These are phyloP conservation scores for Penicillium sumatraense DNA, from an alignment of 2,329 filamentous ascomycete genomes.

Conservation along the genomic window DNA sequence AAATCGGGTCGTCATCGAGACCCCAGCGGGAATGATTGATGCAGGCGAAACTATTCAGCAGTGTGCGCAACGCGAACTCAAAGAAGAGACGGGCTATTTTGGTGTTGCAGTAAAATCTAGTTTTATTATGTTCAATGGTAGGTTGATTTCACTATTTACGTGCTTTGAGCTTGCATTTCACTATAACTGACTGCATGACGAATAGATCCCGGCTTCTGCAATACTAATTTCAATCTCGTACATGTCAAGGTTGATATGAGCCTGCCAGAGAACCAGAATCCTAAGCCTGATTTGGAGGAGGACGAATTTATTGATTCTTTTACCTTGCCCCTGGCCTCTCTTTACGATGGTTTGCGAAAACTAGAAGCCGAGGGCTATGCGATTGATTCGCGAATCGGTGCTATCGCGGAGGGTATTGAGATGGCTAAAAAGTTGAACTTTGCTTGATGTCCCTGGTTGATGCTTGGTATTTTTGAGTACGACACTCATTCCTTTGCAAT, in stretches of 20 bases:
- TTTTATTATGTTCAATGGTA: conserved; percentile 50
- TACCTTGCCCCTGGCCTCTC: conserved; percentile 63
- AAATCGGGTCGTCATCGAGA: conserved; percentile 61
- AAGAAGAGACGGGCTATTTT: conserved; percentile 67
- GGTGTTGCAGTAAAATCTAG: conserved; percentile 48
- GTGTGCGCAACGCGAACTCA: conserved; percentile 61
- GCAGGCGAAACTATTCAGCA: conserved; percentile 59
- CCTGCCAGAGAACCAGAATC: conserved; percentile 70
- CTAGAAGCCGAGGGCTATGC: conserved; percentile 74
- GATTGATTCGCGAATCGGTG: conserved; percentile 78
- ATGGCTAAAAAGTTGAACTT: conserved; percentile 59
- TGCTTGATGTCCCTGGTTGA: conserved; percentile 19
- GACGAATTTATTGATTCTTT: conserved; percentile 85
- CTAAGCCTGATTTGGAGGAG: conserved; percentile 73
- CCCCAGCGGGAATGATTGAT: conserved; percentile 64
- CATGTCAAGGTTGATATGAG: conserved; percentile 74
- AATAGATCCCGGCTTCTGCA: conserved; percentile 54
- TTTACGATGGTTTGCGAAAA: conserved; percentile 70
- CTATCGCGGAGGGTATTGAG: conserved; percentile 77
- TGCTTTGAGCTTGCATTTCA: too few species aligned
- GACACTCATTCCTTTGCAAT: too few species aligned
- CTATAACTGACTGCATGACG: neutral
- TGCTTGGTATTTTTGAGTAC: neutral
- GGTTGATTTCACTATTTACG: neutral
- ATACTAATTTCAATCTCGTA: conserved; percentile 60